Conservation (phyloP, 257 asterid species). For the Solanum dulcamara region DNA sequence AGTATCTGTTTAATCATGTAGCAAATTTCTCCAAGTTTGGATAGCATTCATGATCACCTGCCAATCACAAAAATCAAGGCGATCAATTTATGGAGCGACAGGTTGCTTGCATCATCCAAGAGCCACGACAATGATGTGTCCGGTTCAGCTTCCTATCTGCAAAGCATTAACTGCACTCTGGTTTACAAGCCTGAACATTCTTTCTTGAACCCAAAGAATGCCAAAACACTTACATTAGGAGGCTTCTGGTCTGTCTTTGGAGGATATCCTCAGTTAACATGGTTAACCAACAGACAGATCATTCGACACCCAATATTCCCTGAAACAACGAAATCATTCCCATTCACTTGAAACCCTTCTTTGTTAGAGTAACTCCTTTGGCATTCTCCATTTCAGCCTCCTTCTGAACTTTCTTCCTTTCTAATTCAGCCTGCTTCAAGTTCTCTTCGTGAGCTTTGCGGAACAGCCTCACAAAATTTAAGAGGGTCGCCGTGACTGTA, state of each 20-base stretch:
- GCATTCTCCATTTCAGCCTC: constrained; percentile 77
- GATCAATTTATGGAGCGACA: not conserved
- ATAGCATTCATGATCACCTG: not conserved
- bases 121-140: not conserved
- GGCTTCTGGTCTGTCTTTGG: constrained; percentile 7
- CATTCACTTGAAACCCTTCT: constrained; percentile 43
- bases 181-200: constrained; percentile 24
- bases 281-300: not conserved
- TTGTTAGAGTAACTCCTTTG: constrained; percentile 37
- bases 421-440: constrained; percentile 83
- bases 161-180: constrained; percentile 16
- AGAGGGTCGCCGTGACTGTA: constrained; percentile 86
- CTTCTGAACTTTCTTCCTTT: constrained; percentile 93
- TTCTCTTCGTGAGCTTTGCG: constrained; percentile 92
- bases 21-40: not conserved
- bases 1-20: not conserved
- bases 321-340: constrained; percentile 12
- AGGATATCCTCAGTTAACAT: not conserved
- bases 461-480: constrained; percentile 85
- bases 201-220: constrained; percentile 12
- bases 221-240: constrained; percentile 15
- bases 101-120: not conserved
- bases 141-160: constrained; percentile 3
- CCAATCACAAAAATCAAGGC: not conserved
- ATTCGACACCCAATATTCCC: not conserved